These are phyloP conservation scores for Cyclaneusma minus DNA, from an alignment of 2,329 filamentous ascomycete species.

Conservation along the genomic window DNA sequence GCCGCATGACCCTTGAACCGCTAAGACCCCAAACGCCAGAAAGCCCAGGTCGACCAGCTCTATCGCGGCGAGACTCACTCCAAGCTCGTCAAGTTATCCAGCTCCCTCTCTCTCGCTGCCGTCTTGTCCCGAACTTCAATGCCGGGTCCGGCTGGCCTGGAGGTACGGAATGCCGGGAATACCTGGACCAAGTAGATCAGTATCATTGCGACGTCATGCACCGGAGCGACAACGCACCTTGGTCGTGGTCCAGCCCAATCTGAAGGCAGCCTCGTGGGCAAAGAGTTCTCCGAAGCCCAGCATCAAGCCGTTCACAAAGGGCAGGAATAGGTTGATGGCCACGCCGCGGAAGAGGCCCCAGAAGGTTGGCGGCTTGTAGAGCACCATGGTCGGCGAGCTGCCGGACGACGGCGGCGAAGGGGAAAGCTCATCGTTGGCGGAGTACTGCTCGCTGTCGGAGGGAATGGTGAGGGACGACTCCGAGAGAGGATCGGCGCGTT, in stretches of 20 bases:
- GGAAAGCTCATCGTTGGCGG: constrained; percentile 44
- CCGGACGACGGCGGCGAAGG: constrained; percentile 45
- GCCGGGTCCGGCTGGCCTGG: constrained; percentile 58
- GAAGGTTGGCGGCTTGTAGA: constrained; percentile 79
- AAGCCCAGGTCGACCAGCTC: too few relatives aligned
- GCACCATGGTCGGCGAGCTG: constrained; percentile 52
- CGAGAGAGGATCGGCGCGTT: constrained; percentile 39
- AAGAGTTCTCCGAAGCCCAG: constrained; percentile 93
- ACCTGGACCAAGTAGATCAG: constrained; percentile 9
- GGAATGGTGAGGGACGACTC: constrained; percentile 64
- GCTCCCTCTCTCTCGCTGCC: constrained; percentile 31
- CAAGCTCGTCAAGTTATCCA: constrained; percentile 47
- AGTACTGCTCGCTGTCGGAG: constrained; percentile 75
- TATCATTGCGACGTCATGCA: neutral
- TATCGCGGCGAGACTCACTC: too few relatives aligned
- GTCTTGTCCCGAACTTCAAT: constrained; percentile 64
- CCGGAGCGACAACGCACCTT: constrained; percentile 45
- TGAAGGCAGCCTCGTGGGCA: constrained; percentile 86
- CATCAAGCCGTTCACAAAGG: constrained; percentile 97
- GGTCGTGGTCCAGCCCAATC: constrained; percentile 84
- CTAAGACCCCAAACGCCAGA: too few relatives aligned
- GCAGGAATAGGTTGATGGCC: constrained; percentile 87
- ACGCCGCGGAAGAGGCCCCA: constrained; percentile 78
- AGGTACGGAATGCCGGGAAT: constrained; percentile 13
- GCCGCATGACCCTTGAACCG: too few relatives aligned